phyloP scores from a whole-genome alignment of 192 early-diverging fungal species.

The Umbelopsis sp. region DNA sequence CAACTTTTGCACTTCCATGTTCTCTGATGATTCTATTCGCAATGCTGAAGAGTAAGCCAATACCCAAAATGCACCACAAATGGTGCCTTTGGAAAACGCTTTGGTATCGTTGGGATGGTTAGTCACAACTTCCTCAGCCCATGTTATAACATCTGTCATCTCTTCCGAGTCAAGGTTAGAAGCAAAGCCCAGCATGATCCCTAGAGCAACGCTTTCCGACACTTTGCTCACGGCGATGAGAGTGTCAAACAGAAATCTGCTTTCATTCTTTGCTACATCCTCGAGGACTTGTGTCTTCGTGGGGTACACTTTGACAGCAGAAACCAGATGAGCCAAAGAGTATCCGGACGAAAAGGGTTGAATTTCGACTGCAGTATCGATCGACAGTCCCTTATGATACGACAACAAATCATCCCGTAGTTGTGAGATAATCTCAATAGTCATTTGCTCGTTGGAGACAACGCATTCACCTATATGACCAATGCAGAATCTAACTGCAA shows the following conservation, averaged over 20 bases:
- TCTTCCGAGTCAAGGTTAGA: conserved; percentile 21
- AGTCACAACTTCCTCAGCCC: conserved; percentile 15
- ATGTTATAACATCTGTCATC: background rate
- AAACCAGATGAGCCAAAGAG: conserved; percentile 23
- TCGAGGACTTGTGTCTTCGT: conserved; percentile 20
- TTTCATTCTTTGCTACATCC: background rate
- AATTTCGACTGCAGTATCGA: conserved; percentile 30
- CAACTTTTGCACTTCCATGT: background rate
- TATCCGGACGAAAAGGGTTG: conserved; percentile 28
- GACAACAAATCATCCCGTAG: background rate
- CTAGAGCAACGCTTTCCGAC: conserved; percentile 26
- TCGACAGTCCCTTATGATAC: background rate
- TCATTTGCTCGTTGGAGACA: conserved; percentile 30
- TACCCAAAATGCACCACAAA: conserved; percentile 29
- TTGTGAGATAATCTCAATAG: background rate
- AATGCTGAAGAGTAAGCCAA: conserved; percentile 17
- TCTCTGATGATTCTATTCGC: background rate
- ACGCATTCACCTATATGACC: conserved; percentile 32
- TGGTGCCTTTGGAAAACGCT: conserved; percentile 3
- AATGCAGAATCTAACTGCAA: conserved; percentile 27
- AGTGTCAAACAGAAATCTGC: background rate
- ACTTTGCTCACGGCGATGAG: background rate
- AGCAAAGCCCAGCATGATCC: conserved; percentile 36
- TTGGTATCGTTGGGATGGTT: background rate
- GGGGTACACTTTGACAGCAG: conserved; percentile 15